phyloP scores from a whole-genome alignment of 2,329 filamentous ascomycete genomes.

The Sphaerulina musiva region DNA sequence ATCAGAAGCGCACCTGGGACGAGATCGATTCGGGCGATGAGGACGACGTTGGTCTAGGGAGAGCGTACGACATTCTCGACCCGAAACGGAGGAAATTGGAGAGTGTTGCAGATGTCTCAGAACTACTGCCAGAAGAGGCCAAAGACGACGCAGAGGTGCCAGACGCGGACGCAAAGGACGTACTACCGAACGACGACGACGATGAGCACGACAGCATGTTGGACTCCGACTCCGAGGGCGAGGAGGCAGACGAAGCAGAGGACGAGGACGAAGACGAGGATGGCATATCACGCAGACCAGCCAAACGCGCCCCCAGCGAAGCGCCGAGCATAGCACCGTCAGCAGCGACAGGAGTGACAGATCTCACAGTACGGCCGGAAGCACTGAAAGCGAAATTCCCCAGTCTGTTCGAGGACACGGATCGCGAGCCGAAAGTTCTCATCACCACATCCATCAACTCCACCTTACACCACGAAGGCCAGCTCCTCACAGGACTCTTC shows the following conservation, averaged over 20 bases:
- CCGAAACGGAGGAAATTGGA: constrained; percentile 42
- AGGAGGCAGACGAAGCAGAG: constrained; percentile 40
- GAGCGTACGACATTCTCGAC: constrained; percentile 41
- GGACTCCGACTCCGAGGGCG: constrained; percentile 42
- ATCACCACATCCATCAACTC: constrained; percentile 88
- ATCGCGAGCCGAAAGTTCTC: constrained; percentile 68
- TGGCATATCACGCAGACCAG: constrained; percentile 17
- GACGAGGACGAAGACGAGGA: constrained; percentile 41
- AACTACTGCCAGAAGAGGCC: constrained; percentile 8
- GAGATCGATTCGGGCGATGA: constrained; percentile 40
- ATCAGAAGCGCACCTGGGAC: constrained; percentile 87
- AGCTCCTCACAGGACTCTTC: constrained; percentile 72
- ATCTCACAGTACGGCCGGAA: constrained; percentile 55
- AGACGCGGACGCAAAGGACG: constrained; percentile 31
- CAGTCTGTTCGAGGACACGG: constrained; percentile 48
- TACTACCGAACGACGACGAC: constrained; percentile 35
- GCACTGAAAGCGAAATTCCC: constrained; percentile 56
- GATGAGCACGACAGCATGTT: constrained; percentile 73
- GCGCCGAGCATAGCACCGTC: constrained; percentile 47
- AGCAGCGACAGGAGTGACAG: constrained; percentile 55
- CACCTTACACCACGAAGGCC: constrained; percentile 75
- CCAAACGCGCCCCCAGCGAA: constrained; percentile 32
- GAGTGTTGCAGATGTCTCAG: constrained; percentile 17
- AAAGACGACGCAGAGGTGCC: constrained; percentile 10
- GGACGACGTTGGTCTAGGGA: constrained; percentile 35